Conservation (phyloP, 371 early-diverging fungal species). For the Actinomortierella ambigua region DNA sequence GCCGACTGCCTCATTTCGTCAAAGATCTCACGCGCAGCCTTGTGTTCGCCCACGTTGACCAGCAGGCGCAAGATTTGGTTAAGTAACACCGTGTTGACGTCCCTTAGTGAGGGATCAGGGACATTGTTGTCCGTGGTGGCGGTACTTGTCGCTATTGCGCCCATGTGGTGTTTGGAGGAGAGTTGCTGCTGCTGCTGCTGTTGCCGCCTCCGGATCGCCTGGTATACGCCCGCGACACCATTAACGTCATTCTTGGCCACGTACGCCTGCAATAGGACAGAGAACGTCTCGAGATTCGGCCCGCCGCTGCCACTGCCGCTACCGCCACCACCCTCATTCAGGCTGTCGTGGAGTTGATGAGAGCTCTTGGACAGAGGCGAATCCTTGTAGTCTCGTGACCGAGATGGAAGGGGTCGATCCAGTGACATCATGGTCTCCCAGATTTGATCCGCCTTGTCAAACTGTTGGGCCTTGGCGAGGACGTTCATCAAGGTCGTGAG, state of each 20-base stretch:
- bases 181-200: neutral
- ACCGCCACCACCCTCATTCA: no score
- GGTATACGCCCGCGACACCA: slow-evolving; percentile 21
- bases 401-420: neutral
- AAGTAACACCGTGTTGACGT: slow-evolving; percentile 15
- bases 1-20: slow-evolving; percentile 7
- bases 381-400: neutral
- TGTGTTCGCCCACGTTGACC: slow-evolving; percentile 20
- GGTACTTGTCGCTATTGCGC: slow-evolving; percentile 1
- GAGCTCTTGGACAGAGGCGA: no score
- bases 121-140: neutral
- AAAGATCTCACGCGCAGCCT: slow-evolving; percentile 26
- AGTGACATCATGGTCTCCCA: slow-evolving; percentile 23
- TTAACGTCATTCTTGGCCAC: slow-evolving; percentile 12
- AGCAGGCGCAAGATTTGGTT: slow-evolving; percentile 33
- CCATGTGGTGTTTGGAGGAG: neutral
- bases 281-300: slow-evolving; percentile 32
- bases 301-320: neutral
- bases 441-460: slow-evolving; percentile 25
- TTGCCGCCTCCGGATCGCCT: slow-evolving; percentile 1
- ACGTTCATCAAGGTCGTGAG: slow-evolving; percentile 24
- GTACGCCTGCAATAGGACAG: slow-evolving; percentile 32
- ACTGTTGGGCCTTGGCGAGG: slow-evolving; percentile 28
- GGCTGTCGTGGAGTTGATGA: no score
- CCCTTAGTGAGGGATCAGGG: no score